Evolutionary conservation across 495 filamentous ascomycete genomes (phyloP), one percentile per base, ranked within the genome.

Genomic region (Rhizodiscina lignyota): DNA sequence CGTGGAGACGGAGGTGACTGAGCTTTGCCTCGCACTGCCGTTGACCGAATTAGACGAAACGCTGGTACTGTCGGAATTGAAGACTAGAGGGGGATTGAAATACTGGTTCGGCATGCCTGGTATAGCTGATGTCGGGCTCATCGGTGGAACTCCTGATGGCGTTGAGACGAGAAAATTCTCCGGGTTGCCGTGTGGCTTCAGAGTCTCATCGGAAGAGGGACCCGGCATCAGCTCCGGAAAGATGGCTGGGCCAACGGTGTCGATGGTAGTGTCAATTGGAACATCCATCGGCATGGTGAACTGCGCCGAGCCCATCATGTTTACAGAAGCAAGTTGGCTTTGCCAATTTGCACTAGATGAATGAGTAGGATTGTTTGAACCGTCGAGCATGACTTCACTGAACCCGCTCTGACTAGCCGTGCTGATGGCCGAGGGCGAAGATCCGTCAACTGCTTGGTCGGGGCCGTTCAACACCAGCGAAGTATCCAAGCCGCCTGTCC

Each of bases 351-450:
- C 61, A 39, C 58, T 62, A 19, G 67, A 61, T 6, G 45, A 55
- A 18, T 55, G 52, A 4, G 67, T 50, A 21, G 64, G 63, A 35
- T 65, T 73, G 45, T 78, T 79, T 8, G 79, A 75, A 4, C 79
- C 82, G 52, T 93, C 84, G 27, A 92, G 61, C 79, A 93, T 86
- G 38, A 84, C 70, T 49, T 96, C 87, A 54, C 83, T 93, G 47
- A 91, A 79, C 11, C 79, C 83, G 55, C 79, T 87, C 44, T 87
- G 85, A 48, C 86, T 93, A 19, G 77, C 80, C 13, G 80, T 89
- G 56, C 86, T 93, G 48, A 94, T 84, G 17, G 80, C 87, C 5
- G 86, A 94, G 5, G 89, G 89, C 4, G 91, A 96, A 8, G 89
- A 94, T 27, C 80, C 83, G 43, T 92, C 89, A 34, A 94, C 68